phyloP scores from a whole-genome alignment of 2,329 filamentous ascomycete species.

The Epichloe elymi region DNA sequence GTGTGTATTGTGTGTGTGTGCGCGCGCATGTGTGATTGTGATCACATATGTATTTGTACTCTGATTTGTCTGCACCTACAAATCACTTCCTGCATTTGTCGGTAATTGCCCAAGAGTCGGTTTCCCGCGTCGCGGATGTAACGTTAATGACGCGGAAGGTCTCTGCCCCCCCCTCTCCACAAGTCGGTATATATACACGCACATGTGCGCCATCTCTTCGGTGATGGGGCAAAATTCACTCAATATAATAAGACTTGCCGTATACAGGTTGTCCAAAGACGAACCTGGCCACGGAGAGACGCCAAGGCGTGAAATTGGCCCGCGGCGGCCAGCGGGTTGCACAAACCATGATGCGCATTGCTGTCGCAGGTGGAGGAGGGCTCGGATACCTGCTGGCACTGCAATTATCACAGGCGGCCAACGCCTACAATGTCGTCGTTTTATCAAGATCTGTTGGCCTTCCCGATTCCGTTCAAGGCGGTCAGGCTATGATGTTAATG shows the following conservation, averaged over 20 bases:
- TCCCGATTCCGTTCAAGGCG: background rate
- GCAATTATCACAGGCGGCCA: constrained; percentile 41
- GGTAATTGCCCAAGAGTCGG: constrained; percentile 7
- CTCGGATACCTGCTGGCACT: constrained; percentile 33
- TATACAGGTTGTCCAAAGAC: constrained; percentile 1
- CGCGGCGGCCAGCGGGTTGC: constrained; percentile 8
- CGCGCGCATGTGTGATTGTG: constrained; percentile 2
- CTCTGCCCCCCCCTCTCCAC: background rate
- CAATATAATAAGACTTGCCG: background rate
- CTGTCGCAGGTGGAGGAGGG: constrained; percentile 32
- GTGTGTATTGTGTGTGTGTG: background rate
- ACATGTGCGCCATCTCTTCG: constrained; percentile 2
- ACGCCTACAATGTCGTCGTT: constrained; percentile 56
- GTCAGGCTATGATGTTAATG: constrained; percentile 9
- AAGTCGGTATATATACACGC: constrained; percentile 7
- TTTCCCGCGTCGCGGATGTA: constrained; percentile 12
- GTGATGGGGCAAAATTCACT: constrained; percentile 3
- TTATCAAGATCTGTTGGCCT: constrained; percentile 40
- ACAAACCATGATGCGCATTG: constrained; percentile 33
- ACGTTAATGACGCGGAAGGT: constrained; percentile 13
- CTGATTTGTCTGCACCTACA: background rate
- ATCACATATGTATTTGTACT: constrained; percentile 3
- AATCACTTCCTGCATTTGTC: constrained; percentile 6
- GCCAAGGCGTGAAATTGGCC: constrained; percentile 3
- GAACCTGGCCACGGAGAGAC: constrained; percentile 4